Base-by-base conservation (phyloP, 345 rosid species). In the Zanthoxylum bungeanum region DNA sequence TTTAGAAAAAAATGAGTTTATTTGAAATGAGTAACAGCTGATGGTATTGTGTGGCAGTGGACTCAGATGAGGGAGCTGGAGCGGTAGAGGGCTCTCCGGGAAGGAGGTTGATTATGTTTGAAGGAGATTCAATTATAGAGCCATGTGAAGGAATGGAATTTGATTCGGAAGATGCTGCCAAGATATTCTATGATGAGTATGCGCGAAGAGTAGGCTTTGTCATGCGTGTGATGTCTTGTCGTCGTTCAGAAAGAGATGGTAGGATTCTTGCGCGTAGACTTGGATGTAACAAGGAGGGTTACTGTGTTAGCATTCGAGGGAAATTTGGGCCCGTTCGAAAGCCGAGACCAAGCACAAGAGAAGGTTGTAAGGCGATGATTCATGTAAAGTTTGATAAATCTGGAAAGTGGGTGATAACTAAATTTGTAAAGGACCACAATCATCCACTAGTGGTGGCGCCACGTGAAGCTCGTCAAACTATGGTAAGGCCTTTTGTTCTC, bases 151-250 rank as follows among this genome's bases (percentile, higher is more conserved):
- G 98, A 10, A 85, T 91, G 96, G 93, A 85, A 60, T 91, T 91
- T 78, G 96, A 89, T 17, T 88, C 97, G 0, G 97, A 93, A 82
- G 97, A 89, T 28, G 93, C 92, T 11, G 96, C 97, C 22, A 93
- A 91, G 82, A 64, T 91, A 55, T 91, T 89, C 67, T 91, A 93
- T 42, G 98, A 89, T 53, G 91, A 88, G 47, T 93, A 93, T 86
- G 90, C 98, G 5, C 86, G 93, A 36, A 77, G 36, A 42, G 69
- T 89, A 70, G 98, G 98, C 9, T 93, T 93, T 69, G 97, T 91
- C 1, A 93, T 93, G 96, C 98, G 96, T 17, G 96, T 91, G 66
- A 91, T 91, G 97, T 89, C 96, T 73, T 93, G 98, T 63, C 91
- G 97, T 5, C 92, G 93, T 40, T 93, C 98, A 2, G 98, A 91